Percentiles rank a stretch among this genome's conserved stretches.
Evolutionary conservation across 176 grass and related monocot genomes (phyloP).

Genomic region (Tuctoria greenei): DNA sequence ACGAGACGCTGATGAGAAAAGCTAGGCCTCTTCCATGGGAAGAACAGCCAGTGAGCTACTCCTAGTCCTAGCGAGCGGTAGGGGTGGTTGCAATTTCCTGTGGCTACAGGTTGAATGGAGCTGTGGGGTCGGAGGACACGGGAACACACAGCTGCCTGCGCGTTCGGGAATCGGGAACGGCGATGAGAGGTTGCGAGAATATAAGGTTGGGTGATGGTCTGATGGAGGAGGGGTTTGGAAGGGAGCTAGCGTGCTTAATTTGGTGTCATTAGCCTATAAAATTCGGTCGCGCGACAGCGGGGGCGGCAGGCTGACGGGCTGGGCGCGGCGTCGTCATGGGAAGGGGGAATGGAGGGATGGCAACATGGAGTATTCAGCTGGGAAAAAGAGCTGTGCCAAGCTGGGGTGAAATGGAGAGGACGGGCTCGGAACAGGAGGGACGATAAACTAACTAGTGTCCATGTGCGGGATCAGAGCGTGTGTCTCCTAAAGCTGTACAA

Average conservation of each 20-base stretch:
- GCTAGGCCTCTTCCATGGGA: conserved; percentile 35
- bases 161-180: conserved; percentile 19
- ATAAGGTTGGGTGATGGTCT: conserved; percentile 39
- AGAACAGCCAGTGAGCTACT: neutral
- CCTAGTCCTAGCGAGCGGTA: too few relatives aligned
- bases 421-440: conserved; percentile 22
- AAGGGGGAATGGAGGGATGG: neutral
- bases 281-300: conserved; percentile 49
- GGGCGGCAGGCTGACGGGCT: neutral
- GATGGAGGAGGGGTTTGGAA: conserved; percentile 51
- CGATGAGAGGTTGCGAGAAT: neutral
- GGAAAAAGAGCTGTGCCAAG: conserved; percentile 13
- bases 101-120: conserved; percentile 21
- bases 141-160: conserved; percentile 34
- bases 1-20: neutral
- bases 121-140: conserved; percentile 17
- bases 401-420: conserved; percentile 26
- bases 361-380: conserved; percentile 20
- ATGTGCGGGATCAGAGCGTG: too few relatives aligned
- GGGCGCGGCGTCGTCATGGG: conserved; percentile 6
- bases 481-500: too few relatives aligned
- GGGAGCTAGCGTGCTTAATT: conserved; percentile 41
- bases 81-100: conserved; percentile 25
- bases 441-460: neutral
- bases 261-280: conserved; percentile 56